Percentiles rank a stretch among this genome's conserved stretches.
Evolutionary conservation across 495 filamentous ascomycete species (phyloP).

Genomic region (Aspergillus panamensis): DNA sequence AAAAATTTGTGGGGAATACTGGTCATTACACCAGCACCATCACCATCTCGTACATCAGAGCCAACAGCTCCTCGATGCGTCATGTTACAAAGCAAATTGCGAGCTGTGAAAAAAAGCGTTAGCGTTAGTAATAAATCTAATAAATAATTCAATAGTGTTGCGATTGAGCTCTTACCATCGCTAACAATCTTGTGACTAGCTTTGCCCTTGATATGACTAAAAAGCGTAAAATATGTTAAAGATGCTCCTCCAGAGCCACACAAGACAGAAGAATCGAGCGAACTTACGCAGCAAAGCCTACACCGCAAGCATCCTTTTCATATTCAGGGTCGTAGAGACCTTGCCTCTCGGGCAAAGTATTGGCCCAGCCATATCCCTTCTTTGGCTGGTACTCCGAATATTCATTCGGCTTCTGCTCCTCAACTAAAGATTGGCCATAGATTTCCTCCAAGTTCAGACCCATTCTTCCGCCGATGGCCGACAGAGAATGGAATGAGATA

Average conservation of each 20-base stretch:
- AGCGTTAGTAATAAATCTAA: neutral
- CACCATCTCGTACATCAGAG: conserved; percentile 94
- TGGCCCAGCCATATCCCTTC: conserved; percentile 87
- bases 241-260: neutral
- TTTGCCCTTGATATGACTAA: conserved; percentile 94
- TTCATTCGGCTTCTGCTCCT: conserved; percentile 54
- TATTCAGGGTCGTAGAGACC: conserved; percentile 94
- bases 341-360: conserved; percentile 93
- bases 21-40: conserved; percentile 98
- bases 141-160: neutral
- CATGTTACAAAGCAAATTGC: conserved; percentile 98
- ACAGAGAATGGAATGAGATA: conserved; percentile 41
- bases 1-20: conserved; percentile 99
- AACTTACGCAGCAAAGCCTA: conserved; percentile 96
- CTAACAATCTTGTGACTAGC: conserved; percentile 98
- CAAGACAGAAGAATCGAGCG: neutral
- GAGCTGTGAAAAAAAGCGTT: conserved; percentile 51
- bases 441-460: conserved; percentile 63
- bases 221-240: neutral
- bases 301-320: conserved; percentile 99
- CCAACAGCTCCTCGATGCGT: conserved; percentile 98
- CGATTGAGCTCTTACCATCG: conserved; percentile 70
- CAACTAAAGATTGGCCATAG: conserved; percentile 59
- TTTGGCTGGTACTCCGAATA: conserved; percentile 89
- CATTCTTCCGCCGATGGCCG: conserved; percentile 57